Base-by-base conservation (phyloP, 352 stramenopile genomes). In the Phytophthora aleatoria region DNA sequence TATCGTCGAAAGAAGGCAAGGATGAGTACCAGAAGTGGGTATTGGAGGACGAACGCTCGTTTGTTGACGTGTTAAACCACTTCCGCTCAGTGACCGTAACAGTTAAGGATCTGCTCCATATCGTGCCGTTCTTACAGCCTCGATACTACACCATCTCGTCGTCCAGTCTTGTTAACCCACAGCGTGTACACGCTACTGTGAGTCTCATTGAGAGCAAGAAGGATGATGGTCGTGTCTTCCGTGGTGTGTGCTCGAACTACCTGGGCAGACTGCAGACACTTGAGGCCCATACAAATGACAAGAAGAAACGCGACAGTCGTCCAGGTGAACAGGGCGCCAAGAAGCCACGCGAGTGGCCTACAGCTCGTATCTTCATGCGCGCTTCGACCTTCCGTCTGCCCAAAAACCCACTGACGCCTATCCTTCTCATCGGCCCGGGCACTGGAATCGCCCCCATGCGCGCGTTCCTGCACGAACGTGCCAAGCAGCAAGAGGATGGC, bases 141-240 rank as follows among this genome's bases (percentile, higher is more conserved):
- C 90, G 98, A 7, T 98, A 98, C 71, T 99, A 99, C 77, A 99
- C 98, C 10, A 99, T 99, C 66, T 97, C 95, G 31, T 99, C 96
- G 3, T 99, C 92, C 10, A 94, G 91, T 42, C 77, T 87, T 38
- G 86, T 97, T 3, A 89, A 97, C 71, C 95, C 96, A 5, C 87
- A 92, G 45, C 85, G 82, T 16, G 86, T 99, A 30, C 95, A 99
- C 69, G 76, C 98, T 44, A 99, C 97, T 3, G 92, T 99, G 24
- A 91, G 91, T 28, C 82, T 99, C 26, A 90, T 98, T 38, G 72
- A 96, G 49, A 80, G 88, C 31, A 78, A 83, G 33, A 92, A 90
- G 57, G 60, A 76, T 58, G 75, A 92, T 56, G 83, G 81, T 31
- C 87, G 91, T 31, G 67, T 93, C 3, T 98, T 98, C 72, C 73